Conservation (phyloP, 768 basidiomycete species). For the Lactarius evosmus region DNA sequence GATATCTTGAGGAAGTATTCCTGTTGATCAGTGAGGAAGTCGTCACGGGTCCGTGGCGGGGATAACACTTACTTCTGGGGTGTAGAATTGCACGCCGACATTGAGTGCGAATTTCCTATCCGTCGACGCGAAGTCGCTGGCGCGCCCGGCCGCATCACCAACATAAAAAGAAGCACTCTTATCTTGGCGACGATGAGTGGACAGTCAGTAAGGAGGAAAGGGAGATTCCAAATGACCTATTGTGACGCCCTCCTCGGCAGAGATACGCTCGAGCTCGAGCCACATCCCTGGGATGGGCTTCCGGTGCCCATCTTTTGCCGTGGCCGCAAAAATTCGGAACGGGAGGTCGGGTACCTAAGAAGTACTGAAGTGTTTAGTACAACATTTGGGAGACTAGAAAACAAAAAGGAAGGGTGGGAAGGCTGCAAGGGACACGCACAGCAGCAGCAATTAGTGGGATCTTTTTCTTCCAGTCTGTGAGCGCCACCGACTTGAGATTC, state of each 20-base stretch:
- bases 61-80: constrained; percentile 68
- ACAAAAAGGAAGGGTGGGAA: background rate
- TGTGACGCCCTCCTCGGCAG: constrained; percentile 49
- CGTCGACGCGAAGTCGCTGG: constrained; percentile 71
- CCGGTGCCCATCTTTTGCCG: constrained; percentile 66
- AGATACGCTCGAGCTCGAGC: constrained; percentile 64
- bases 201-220: background rate
- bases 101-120: constrained; percentile 88
- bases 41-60: background rate
- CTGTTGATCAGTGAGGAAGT: constrained; percentile 39
- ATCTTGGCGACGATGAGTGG: constrained; percentile 44
- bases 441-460: constrained; percentile 62
- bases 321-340: constrained; percentile 76
- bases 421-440: constrained; percentile 37
- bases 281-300: constrained; percentile 92
- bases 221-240: constrained; percentile 49
- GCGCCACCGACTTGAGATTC: constrained; percentile 43
- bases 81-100: constrained; percentile 66
- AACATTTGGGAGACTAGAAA: constrained; percentile 1
- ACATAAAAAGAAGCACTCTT: constrained; percentile 68
- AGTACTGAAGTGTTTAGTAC: background rate
- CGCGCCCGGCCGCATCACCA: constrained; percentile 86
- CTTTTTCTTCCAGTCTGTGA: constrained; percentile 75
- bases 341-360: constrained; percentile 67
- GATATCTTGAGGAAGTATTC: constrained; percentile 70